phyloP scores from a whole-genome alignment of 768 basidiomycete species.

The Dendrothele bispora region DNA sequence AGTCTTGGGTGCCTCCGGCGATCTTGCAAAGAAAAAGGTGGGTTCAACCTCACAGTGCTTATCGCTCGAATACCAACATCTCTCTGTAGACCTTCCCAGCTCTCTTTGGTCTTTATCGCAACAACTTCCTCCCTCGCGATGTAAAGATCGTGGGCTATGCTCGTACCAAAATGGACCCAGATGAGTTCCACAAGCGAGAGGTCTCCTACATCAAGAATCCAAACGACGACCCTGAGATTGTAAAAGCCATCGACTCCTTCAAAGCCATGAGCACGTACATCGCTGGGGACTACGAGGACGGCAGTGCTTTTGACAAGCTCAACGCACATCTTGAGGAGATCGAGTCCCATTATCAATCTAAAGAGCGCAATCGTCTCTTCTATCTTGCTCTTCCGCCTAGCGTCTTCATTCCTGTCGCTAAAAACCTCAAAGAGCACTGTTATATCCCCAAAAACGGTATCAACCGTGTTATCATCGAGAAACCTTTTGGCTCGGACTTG shows the following conservation, averaged over 20 bases:
- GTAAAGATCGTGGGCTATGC: constrained; percentile 96
- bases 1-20: constrained; percentile 96
- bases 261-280: constrained; percentile 80
- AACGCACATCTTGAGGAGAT: constrained; percentile 75
- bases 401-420: constrained; percentile 89
- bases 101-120: constrained; percentile 84
- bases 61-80: constrained; percentile 3
- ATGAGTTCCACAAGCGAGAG: constrained; percentile 82
- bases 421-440: constrained; percentile 78
- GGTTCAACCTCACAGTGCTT: constrained; percentile 8
- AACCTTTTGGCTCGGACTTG: constrained; percentile 96
- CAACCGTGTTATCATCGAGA: constrained; percentile 96
- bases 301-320: constrained; percentile 73
- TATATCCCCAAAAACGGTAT: constrained; percentile 67
- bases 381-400: constrained; percentile 97
- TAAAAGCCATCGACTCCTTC: constrained; percentile 77
- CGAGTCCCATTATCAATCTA: constrained; percentile 66
- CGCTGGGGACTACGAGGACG: constrained; percentile 87
- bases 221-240: constrained; percentile 57
- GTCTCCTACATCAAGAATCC: constrained; percentile 84
- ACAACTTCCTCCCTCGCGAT: constrained; percentile 77
- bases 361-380: constrained; percentile 82
- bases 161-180: constrained; percentile 87
- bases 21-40: constrained; percentile 99
- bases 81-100: constrained; percentile 87